Evolutionary conservation across 495 filamentous ascomycete species (phyloP).

Genomic region (Aspergillus diversus): DNA sequence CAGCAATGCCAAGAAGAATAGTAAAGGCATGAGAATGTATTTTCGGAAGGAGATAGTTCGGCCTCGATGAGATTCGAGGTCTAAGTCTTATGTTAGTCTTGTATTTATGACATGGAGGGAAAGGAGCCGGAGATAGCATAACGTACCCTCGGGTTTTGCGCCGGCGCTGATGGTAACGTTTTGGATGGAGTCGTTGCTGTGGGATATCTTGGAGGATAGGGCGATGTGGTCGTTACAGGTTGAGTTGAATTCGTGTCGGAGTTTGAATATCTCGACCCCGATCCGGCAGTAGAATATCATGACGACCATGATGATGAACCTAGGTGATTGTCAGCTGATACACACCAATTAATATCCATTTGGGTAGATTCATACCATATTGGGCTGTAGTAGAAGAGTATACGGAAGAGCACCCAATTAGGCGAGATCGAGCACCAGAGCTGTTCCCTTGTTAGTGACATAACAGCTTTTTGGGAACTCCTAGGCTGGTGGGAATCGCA

Average conservation of each 20-base stretch:
- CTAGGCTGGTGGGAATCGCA: constrained; percentile 25
- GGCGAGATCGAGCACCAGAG: constrained; percentile 53
- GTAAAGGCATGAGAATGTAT: constrained; percentile 52
- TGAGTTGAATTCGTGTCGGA: constrained; percentile 40
- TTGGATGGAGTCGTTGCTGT: constrained; percentile 17
- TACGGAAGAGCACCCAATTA: constrained; percentile 47
- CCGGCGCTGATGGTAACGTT: constrained; percentile 14
- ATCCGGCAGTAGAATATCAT: constrained; percentile 46
- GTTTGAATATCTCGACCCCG: constrained; percentile 44
- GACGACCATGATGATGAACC: constrained; percentile 42
- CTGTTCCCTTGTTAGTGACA: constrained; percentile 21
- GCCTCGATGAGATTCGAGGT: constrained; percentile 13
- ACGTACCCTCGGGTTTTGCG: background rate
- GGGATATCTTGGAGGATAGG: constrained; percentile 20
- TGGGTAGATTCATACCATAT: constrained; percentile 40
- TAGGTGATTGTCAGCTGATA: constrained; percentile 15
- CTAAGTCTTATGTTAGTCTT: background rate
- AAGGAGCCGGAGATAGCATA: background rate
- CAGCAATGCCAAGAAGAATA: constrained; percentile 51
- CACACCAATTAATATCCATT: background rate
- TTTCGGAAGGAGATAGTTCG: constrained; percentile 47
- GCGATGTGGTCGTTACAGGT: constrained; percentile 37
- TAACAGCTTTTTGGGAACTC: background rate
- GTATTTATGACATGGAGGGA: constrained; percentile 2
- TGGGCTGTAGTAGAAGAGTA: constrained; percentile 48